phyloP scores from a whole-genome alignment of 1,284 basidiomycete species.

The Heliocybe sulcata region DNA sequence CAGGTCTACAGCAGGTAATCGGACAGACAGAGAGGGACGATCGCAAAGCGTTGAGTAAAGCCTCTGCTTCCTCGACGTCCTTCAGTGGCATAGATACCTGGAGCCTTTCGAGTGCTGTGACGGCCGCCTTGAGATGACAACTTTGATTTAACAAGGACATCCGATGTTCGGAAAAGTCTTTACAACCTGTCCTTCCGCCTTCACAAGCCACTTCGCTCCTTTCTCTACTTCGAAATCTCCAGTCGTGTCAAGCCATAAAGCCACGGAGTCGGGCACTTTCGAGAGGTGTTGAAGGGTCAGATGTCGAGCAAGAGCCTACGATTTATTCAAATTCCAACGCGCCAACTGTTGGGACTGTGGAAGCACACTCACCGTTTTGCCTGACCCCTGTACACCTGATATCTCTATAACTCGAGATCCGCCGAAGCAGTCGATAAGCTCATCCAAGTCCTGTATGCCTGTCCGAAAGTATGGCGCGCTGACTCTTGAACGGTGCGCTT shows the following conservation, averaged over 20 bases:
- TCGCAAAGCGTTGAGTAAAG: slow-evolving; percentile 38
- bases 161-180: not conserved
- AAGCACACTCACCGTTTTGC: slow-evolving; percentile 68
- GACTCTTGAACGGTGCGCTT: slow-evolving; percentile 11
- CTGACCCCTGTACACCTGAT: slow-evolving; percentile 51
- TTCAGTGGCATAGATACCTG: slow-evolving; percentile 45
- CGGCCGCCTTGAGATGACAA: slow-evolving; percentile 20
- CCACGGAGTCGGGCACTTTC: slow-evolving; percentile 25
- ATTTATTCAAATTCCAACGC: not conserved
- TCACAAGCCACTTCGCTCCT: slow-evolving; percentile 30
- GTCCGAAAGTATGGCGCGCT: slow-evolving; percentile 19
- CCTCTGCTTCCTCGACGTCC: slow-evolving; percentile 44
- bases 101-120: slow-evolving; percentile 25
- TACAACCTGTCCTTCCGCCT: slow-evolving; percentile 27
- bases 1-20: slow-evolving; percentile 6
- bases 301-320: slow-evolving; percentile 51
- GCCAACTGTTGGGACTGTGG: no score
- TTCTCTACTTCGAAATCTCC: slow-evolving; percentile 56
- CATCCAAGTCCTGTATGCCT: slow-evolving; percentile 42
- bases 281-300: slow-evolving; percentile 45
- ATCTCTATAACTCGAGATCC: slow-evolving; percentile 51
- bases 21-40: slow-evolving; percentile 8
- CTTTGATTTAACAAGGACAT: not conserved
- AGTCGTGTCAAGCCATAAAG: slow-evolving; percentile 65
- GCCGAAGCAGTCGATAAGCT: slow-evolving; percentile 39